Conservation (phyloP, 2,329 filamentous ascomycete genomes). For the Amauroascus niger region DNA sequence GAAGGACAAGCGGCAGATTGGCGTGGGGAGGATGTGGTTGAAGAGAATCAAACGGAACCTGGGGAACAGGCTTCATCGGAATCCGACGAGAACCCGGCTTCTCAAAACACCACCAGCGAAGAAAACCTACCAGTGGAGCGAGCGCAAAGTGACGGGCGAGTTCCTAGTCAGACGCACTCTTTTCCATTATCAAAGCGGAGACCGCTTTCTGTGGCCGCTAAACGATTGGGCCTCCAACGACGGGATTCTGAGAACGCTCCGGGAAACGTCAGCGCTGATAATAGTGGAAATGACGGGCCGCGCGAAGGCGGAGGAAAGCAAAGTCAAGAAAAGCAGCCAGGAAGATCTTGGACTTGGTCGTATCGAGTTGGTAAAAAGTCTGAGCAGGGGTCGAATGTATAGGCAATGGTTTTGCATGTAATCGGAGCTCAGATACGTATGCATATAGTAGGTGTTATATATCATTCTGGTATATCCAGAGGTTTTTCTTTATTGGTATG, state of each 20-base stretch:
- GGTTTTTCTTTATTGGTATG: background rate
- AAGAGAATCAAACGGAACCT: slow-evolving; percentile 10
- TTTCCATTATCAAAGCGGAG: background rate
- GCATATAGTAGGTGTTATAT: background rate
- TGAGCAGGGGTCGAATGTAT: background rate
- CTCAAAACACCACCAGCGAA: background rate
- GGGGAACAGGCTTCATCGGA: slow-evolving; percentile 6
- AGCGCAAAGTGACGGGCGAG: background rate
- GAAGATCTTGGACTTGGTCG: slow-evolving; percentile 1
- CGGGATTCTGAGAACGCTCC: background rate
- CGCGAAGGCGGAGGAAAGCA: background rate
- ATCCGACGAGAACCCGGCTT: background rate
- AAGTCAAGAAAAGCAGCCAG: background rate
- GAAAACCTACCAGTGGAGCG: background rate
- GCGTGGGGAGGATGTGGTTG: slow-evolving; percentile 49
- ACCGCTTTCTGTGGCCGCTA: background rate
- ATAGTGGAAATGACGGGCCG: background rate
- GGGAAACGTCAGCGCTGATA: background rate
- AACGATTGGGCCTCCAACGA: background rate
- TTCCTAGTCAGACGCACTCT: background rate
- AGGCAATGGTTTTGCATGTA: background rate
- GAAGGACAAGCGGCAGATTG: slow-evolving; percentile 65
- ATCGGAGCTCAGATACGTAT: background rate
- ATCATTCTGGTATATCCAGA: background rate
- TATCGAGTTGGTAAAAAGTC: background rate